Conservation (phyloP, 2,329 filamentous ascomycete species). For the Neonectria coccinea region DNA sequence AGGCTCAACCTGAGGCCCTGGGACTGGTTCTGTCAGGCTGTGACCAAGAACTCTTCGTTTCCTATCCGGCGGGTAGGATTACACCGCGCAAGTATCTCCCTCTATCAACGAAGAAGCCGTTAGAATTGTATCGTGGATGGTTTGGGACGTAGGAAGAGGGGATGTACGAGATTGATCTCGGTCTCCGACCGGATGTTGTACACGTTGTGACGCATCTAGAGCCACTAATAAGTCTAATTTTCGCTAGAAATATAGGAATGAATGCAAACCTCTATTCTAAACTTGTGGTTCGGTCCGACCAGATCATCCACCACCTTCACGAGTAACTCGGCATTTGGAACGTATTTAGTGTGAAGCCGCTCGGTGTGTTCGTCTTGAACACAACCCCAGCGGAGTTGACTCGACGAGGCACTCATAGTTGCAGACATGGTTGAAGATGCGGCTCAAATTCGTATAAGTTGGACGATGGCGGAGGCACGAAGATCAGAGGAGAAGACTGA, state of each 20-base stretch:
- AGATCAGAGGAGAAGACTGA: not conserved
- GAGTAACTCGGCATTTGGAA: not conserved
- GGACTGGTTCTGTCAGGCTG: too few species aligned
- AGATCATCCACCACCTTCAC: not conserved
- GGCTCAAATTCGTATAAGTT: not conserved
- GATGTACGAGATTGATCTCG: not conserved
- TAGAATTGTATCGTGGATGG: not conserved
- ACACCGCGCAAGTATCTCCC: too few species aligned
- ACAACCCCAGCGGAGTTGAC: not conserved
- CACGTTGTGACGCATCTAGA: not conserved
- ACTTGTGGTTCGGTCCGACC: not conserved
- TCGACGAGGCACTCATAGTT: not conserved
- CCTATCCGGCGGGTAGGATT: too few species aligned
- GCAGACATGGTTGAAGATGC: not conserved
- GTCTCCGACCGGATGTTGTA: conserved; percentile 1
- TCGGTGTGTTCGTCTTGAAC: not conserved
- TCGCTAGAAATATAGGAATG: not conserved
- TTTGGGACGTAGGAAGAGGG: too few species aligned
- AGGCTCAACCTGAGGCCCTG: too few species aligned
- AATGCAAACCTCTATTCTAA: not conserved
- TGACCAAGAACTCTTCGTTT: too few species aligned
- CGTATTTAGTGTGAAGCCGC: not conserved
- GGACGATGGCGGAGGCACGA: not conserved
- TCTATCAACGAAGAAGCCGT: too few species aligned
- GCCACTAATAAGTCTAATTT: not conserved